Conservation (phyloP, 352 stramenopile genomes). For the Elongisporangium anandrum region DNA sequence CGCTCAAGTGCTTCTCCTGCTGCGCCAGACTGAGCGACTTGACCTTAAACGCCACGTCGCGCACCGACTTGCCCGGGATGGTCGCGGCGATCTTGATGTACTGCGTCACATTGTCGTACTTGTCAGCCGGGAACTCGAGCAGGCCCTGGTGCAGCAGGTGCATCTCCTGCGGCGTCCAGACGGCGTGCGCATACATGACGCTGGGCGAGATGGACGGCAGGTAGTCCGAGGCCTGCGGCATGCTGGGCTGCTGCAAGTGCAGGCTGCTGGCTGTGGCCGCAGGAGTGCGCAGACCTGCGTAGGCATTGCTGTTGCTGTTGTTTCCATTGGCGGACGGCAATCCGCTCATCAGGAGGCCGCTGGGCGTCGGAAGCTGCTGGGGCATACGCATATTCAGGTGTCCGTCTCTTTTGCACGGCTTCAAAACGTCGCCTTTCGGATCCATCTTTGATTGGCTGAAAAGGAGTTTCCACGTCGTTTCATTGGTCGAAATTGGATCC, state of each 20-base stretch:
- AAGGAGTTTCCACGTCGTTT: neutral
- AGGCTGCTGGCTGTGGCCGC: slow-evolving; percentile 7
- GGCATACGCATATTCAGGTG: neutral
- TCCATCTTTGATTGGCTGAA: neutral
- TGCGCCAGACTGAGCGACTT: slow-evolving; percentile 23
- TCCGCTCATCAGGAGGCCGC: slow-evolving; percentile 3
- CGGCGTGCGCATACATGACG: slow-evolving; percentile 46
- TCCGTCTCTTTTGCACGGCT: neutral
- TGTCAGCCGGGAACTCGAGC: slow-evolving; percentile 41
- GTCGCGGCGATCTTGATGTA: slow-evolving; percentile 79
- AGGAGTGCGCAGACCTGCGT: slow-evolving; percentile 4
- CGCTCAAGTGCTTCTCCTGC: slow-evolving; percentile 14
- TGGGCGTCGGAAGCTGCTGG: neutral
- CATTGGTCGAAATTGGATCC: neutral
- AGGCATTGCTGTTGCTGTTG: slow-evolving; percentile 2
- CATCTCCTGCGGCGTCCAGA: slow-evolving; percentile 60
- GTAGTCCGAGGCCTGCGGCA: slow-evolving; percentile 18
- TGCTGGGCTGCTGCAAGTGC: slow-evolving; percentile 15
- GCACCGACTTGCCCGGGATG: slow-evolving; percentile 64
- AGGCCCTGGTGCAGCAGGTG: slow-evolving; percentile 59
- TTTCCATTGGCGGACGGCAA: slow-evolving; percentile 1
- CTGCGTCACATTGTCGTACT: slow-evolving; percentile 76
- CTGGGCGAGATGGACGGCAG: slow-evolving; percentile 56
- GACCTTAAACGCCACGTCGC: slow-evolving; percentile 71
- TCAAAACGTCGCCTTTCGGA: neutral